These are phyloP conservation scores for Vitis rotundifolia DNA, from an alignment of 164 flowering plant genomes.

Conservation along the genomic window DNA sequence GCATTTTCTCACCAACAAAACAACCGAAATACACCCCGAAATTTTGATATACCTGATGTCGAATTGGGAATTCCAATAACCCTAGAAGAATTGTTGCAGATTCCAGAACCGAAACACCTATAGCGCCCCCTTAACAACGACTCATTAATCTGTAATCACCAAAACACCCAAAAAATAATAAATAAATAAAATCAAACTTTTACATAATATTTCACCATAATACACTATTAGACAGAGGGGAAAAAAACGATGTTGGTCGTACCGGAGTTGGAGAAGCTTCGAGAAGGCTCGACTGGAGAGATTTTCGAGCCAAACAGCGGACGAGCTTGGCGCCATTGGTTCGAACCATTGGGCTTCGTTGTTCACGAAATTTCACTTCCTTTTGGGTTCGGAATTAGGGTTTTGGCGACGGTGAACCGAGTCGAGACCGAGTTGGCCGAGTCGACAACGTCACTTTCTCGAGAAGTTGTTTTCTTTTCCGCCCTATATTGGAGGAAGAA, in stretches of 20 bases:
- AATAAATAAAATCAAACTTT: not conserved
- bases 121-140: conserved; percentile 14
- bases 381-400: not conserved
- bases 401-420: not conserved
- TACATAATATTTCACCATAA: too few relatives aligned
- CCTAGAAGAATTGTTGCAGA: conserved; percentile 19
- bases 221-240: not conserved
- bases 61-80: conserved; percentile 17
- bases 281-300: conserved; percentile 17
- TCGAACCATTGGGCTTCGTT: conserved; percentile 44
- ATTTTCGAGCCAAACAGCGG: conserved; percentile 35
- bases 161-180: not conserved
- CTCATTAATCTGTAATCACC: conserved; percentile 29
- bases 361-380: too few relatives aligned
- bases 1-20: not conserved
- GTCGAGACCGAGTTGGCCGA: too few relatives aligned
- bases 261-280: conserved; percentile 13
- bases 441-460: too few relatives aligned
- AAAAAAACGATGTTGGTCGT: conserved; percentile 7
- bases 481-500: too few relatives aligned
- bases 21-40: not conserved
- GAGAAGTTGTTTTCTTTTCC: too few relatives aligned
- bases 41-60: conserved; percentile 1
- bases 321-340: conserved; percentile 46
- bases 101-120: conserved; percentile 38